A percentile compares a stretch with the other conserved stretches of the same genome.
phyloP scores from a whole-genome alignment of 163 green algal species.

The Chlorella variabilis region DNA sequence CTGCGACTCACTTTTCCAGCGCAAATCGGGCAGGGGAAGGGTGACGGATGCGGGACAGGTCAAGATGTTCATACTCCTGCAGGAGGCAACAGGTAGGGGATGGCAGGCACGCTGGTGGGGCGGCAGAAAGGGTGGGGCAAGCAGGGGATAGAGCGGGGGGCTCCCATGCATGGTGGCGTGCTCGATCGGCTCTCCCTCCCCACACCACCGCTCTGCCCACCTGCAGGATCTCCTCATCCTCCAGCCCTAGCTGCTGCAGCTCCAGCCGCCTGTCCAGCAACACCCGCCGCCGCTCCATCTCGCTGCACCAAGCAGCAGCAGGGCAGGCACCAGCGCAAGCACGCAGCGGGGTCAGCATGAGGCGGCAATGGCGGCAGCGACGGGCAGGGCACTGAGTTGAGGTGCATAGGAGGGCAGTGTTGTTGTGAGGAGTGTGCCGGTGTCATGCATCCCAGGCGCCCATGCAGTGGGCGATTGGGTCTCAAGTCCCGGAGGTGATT shows the following conservation, averaged over 20 bases:
- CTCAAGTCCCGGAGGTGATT: not conserved
- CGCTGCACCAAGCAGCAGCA: not conserved
- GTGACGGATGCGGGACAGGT: slow-evolving; percentile 36
- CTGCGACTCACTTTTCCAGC: slow-evolving; percentile 2
- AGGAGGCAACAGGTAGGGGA: not conserved
- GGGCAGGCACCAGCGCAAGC: not conserved
- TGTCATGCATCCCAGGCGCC: slow-evolving; percentile 15
- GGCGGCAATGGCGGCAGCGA: no score
- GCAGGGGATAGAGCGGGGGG: no score
- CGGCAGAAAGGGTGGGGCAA: not conserved
- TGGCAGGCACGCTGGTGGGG: not conserved
- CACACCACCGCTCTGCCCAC: not conserved
- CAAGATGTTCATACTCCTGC: slow-evolving; percentile 4
- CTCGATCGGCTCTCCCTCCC: not conserved
- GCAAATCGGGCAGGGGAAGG: not conserved
- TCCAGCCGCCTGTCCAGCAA: slow-evolving; percentile 24
- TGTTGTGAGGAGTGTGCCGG: not conserved
- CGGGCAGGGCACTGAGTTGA: no score
- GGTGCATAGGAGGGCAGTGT: not conserved
- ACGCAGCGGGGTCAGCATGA: not conserved
- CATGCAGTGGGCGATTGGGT: slow-evolving; percentile 6
- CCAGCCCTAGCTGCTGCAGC: slow-evolving; percentile 26
- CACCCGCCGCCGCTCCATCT: slow-evolving; percentile 9
- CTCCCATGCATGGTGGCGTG: not conserved
- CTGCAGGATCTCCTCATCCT: not conserved